These are phyloP conservation scores for Pleurotus sapidus DNA, from an alignment of 768 basidiomycete genomes.

Conservation along the genomic window DNA sequence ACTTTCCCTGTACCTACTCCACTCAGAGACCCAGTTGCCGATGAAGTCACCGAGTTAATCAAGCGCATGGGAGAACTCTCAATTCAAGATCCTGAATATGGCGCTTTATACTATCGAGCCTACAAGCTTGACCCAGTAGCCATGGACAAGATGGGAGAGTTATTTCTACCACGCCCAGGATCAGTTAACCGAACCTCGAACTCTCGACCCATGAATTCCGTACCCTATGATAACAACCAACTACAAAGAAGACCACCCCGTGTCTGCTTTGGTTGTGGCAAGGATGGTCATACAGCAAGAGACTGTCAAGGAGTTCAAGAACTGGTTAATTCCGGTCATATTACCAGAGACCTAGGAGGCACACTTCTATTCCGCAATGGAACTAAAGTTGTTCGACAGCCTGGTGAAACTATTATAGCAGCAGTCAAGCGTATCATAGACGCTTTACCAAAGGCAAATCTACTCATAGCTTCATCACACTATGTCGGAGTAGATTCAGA, in stretches of 20 bases:
- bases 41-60: conserved; percentile 6
- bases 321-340: neutral
- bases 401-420: neutral
- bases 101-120: conserved; percentile 3
- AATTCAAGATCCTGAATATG: conserved; percentile 4
- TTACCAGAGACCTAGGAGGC: neutral
- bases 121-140: conserved; percentile 2
- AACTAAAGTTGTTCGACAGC: neutral
- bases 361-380: neutral
- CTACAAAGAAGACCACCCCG: neutral
- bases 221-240: neutral
- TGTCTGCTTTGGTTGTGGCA: conserved; percentile 1
- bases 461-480: too few relatives aligned
- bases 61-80: conserved; percentile 3
- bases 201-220: neutral
- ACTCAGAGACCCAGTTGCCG: neutral
- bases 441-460: too few relatives aligned
- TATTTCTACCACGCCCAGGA: neutral
- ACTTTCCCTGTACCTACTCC: neutral
- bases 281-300: neutral
- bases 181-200: too few relatives aligned
- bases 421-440: neutral
- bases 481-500: neutral
- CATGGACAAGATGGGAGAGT: neutral
- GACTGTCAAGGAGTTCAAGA: neutral